Evolutionary conservation across 768 basidiomycete species (phyloP).

Genomic region (Hypholoma fasciculare): DNA sequence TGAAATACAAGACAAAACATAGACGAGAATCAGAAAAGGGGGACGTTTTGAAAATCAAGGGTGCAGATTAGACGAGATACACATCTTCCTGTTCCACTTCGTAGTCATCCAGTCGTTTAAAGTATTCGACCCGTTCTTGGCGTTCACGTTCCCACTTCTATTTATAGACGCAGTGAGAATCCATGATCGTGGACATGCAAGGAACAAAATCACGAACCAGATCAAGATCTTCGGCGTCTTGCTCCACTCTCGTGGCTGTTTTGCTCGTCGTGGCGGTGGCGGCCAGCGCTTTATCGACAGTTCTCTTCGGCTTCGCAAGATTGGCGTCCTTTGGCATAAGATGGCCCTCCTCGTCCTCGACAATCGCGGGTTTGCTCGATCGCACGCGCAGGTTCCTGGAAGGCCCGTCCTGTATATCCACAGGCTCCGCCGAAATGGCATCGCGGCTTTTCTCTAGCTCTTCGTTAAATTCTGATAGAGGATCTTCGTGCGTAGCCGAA

Average conservation of each 20-base stretch:
- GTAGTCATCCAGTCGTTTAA: constrained; percentile 51
- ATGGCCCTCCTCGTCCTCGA: neutral
- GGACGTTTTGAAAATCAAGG: neutral
- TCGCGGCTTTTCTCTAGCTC: constrained; percentile 17
- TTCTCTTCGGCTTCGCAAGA: constrained; percentile 7
- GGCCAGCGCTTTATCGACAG: constrained; percentile 10
- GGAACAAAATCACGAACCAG: constrained; percentile 16
- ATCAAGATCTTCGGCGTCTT: constrained; percentile 15
- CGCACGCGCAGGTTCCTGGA: constrained; percentile 18
- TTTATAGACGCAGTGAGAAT: neutral
- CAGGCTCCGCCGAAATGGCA: neutral
- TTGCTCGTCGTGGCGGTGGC: constrained; percentile 13
- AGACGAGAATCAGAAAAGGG: neutral
- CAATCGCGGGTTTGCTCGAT: neutral
- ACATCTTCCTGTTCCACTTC: constrained; percentile 58
- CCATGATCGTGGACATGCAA: neutral
- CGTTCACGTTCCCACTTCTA: constrained; percentile 46
- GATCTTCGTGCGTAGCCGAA: constrained; percentile 6
- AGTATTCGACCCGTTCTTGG: constrained; percentile 53
- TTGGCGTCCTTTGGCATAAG: neutral
- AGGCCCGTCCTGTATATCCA: constrained; percentile 5
- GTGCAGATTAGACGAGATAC: constrained; percentile 44
- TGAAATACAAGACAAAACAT: neutral
- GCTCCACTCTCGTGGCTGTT: constrained; percentile 3
- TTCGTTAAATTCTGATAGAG: constrained; percentile 19